Percentiles rank a stretch among this genome's conserved stretches.
phyloP scores from a whole-genome alignment of 306 rosid genomes.

The Betula pendula region DNA sequence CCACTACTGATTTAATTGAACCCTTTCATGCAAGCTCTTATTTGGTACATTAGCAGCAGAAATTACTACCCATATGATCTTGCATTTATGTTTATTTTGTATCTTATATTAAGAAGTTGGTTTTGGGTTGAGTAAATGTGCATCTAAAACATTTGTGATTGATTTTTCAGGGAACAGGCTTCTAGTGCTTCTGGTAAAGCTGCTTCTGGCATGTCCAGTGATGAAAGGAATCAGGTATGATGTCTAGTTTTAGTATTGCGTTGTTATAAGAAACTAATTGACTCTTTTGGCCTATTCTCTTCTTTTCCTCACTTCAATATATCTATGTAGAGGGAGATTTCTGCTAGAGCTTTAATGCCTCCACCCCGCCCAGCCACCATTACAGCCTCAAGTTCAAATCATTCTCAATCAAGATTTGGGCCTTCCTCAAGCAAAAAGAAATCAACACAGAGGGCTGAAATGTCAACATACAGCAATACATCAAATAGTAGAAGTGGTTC shows the following conservation, averaged over 20 bases:
- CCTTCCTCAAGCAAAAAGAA: constrained; percentile 76
- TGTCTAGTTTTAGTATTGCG: constrained; percentile 16
- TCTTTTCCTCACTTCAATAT: constrained; percentile 12
- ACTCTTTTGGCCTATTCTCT: background rate
- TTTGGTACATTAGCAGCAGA: background rate
- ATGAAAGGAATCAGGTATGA: constrained; percentile 88
- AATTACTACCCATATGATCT: background rate
- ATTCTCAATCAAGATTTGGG: constrained; percentile 55
- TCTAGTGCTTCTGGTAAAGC: constrained; percentile 98
- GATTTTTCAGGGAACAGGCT: constrained; percentile 82
- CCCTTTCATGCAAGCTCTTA: background rate
- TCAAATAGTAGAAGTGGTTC: constrained; percentile 69
- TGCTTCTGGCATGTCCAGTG: constrained; percentile 97
- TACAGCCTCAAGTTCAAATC: constrained; percentile 35
- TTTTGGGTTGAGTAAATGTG: constrained; percentile 10
- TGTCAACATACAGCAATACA: constrained; percentile 68
- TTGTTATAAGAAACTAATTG: constrained; percentile 1
- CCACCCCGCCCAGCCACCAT: constrained; percentile 83
- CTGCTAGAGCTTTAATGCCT: constrained; percentile 95
- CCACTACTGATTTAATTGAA: background rate
- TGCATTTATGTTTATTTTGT: constrained; percentile 12
- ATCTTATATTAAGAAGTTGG: constrained; percentile 2
- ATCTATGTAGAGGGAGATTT: constrained; percentile 71
- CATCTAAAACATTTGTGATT: constrained; percentile 16
- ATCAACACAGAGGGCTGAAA: constrained; percentile 43